phyloP scores from a whole-genome alignment of 2,329 filamentous ascomycete species.

The Purpureocillium lavendulum region DNA sequence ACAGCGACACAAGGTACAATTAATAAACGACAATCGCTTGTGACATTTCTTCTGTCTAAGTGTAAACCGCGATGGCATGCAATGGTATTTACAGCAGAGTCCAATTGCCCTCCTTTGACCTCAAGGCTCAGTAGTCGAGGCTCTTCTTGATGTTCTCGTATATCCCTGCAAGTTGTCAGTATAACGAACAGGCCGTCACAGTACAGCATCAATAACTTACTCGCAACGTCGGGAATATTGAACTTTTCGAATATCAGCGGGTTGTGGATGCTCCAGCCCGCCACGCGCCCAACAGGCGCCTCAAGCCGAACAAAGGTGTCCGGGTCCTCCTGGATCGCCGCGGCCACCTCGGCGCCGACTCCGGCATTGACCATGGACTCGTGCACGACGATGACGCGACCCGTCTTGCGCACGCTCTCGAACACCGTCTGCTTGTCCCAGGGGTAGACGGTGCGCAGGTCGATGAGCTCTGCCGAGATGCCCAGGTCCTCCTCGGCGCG shows the following conservation, averaged over 20 bases:
- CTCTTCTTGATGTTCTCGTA: slow-evolving; percentile 63
- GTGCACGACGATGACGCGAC: slow-evolving; percentile 79
- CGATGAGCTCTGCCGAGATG: slow-evolving; percentile 73
- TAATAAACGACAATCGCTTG: too few species aligned
- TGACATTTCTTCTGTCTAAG: too few species aligned
- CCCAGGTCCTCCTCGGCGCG: slow-evolving; percentile 69
- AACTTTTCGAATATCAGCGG: slow-evolving; percentile 74
- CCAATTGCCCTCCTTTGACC: background rate
- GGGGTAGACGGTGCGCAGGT: slow-evolving; percentile 80
- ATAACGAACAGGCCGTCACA: background rate
- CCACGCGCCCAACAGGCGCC: slow-evolving; percentile 75
- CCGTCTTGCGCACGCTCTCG: slow-evolving; percentile 78
- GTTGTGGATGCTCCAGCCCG: slow-evolving; percentile 83
- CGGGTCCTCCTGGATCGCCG: slow-evolving; percentile 71
- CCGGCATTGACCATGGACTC: slow-evolving; percentile 89
- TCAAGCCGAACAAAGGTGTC: slow-evolving; percentile 74
- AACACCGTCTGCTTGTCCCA: slow-evolving; percentile 82
- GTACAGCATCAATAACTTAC: slow-evolving; percentile 47
- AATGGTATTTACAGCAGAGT: slow-evolving; percentile 2
- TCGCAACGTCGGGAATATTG: slow-evolving; percentile 75
- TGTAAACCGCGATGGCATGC: too few species aligned
- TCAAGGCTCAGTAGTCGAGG: slow-evolving; percentile 48
- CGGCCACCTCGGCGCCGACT: slow-evolving; percentile 81
- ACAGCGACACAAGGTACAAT: too few species aligned
- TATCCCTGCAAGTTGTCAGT: slow-evolving; percentile 40